Percentiles rank a stretch among this genome's conserved stretches.
These are phyloP conservation scores for Populus tremula DNA, from an alignment of 345 rosid genomes.

Conservation along the genomic window DNA sequence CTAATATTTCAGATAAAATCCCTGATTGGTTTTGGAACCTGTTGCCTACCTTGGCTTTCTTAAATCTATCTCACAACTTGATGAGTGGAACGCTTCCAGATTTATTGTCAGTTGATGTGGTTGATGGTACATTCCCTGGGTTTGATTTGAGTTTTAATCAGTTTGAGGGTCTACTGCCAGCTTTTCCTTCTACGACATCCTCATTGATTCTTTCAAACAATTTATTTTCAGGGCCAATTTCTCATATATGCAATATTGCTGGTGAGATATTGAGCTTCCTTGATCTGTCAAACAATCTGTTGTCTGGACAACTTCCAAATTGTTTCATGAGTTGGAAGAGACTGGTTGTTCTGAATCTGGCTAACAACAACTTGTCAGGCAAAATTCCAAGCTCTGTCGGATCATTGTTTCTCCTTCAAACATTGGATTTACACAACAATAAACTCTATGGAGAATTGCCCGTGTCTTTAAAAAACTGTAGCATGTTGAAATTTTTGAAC, in stretches of 20 bases:
- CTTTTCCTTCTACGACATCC: conserved; percentile 3
- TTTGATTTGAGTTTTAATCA: conserved; percentile 24
- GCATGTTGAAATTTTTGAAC: conserved; percentile 11
- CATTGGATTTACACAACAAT: conserved; percentile 20
- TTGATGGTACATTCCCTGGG: background rate
- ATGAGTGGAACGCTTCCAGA: conserved; percentile 30
- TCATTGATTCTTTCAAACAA: conserved; percentile 24
- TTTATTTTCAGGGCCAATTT: conserved; percentile 18
- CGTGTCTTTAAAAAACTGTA: conserved; percentile 11
- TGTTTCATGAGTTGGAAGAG: background rate
- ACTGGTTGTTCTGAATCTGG: conserved; percentile 16
- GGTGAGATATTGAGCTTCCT: background rate
- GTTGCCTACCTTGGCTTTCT: background rate
- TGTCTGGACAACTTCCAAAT: conserved; percentile 15
- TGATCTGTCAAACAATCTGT: conserved; percentile 14
- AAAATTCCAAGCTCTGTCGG: conserved; percentile 18
- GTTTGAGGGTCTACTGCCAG: conserved; percentile 25
- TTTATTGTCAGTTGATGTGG: background rate
- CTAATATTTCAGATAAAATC: conserved; percentile 22
- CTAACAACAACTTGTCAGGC: conserved; percentile 21
- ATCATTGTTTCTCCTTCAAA: conserved; percentile 3
- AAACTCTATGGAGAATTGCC: conserved; percentile 21
- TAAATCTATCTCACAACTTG: conserved; percentile 31
- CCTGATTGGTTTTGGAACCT: conserved; percentile 28
- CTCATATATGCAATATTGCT: conserved; percentile 6